Conservation (phyloP, 2,329 filamentous ascomycete genomes). For the Zelopaecilomyces penicillatus region DNA sequence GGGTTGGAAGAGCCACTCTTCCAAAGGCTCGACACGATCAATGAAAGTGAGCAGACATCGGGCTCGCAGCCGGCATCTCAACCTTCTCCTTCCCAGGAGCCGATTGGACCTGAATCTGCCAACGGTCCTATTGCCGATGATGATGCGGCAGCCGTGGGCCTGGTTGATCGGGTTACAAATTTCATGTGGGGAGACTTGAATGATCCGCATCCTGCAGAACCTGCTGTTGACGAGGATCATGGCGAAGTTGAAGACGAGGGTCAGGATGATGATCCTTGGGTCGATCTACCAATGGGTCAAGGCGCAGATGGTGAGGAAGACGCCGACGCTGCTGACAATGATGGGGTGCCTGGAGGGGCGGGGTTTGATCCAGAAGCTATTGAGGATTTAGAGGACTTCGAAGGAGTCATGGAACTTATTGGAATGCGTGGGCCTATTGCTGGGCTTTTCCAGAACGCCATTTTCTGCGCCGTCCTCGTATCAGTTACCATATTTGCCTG, state of each 20-base stretch:
- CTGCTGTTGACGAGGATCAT: background rate
- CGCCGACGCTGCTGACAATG: constrained; percentile 34
- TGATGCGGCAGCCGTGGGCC: constrained; percentile 13
- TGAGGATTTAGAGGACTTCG: constrained; percentile 86
- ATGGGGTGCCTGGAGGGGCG: constrained; percentile 41
- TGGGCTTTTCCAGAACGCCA: constrained; percentile 85
- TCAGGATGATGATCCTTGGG: constrained; percentile 45
- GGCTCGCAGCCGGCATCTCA: background rate
- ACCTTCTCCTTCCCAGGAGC: background rate
- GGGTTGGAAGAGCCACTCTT: too few relatives aligned
- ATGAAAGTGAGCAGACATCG: too few relatives aligned
- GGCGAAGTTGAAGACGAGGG: constrained; percentile 24
- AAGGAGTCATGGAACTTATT: constrained; percentile 91
- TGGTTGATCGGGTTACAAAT: constrained; percentile 36
- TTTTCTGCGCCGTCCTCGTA: constrained; percentile 88
- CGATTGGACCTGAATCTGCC: too few relatives aligned
- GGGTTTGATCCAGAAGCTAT: constrained; percentile 67
- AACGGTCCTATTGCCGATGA: constrained; percentile 4
- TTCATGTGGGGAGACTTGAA: constrained; percentile 56
- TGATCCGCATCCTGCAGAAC: constrained; percentile 19
- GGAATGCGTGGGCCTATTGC: constrained; percentile 91
- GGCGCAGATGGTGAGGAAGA: constrained; percentile 31
- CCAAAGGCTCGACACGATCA: too few relatives aligned
- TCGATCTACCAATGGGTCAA: constrained; percentile 18
- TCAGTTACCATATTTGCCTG: constrained; percentile 77